Evolutionary conservation across 176 grass and related monocot species (phyloP), one percentile per base, ranked within the genome.

Genomic region (Microstegium vimineum): DNA sequence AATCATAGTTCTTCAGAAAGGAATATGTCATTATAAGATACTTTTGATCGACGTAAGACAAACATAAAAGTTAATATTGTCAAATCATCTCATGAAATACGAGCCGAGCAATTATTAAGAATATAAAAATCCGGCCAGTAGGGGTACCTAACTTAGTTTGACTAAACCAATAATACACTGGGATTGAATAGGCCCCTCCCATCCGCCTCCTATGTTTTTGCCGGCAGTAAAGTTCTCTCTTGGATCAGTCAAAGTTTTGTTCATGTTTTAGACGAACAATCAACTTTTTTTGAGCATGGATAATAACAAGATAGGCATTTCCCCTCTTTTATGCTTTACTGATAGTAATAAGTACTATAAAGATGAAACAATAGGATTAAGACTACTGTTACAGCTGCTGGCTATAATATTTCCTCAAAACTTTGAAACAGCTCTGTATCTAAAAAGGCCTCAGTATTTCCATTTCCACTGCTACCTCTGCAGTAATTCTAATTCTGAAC

Each of bases 1-100:
- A 72, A 46, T 16, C 27, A 64, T 64, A 17, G 14, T 64, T 64
- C 62, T 64, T 64, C 5, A 63, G 26, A 52, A 82, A 86, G 47
- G 73, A 25, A 61, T 33, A n/a, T 16, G 27, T 38, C 23, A 77
- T 66, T 28, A 68, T 10, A 82, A 77, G 28, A 77, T 36, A 6
- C n/a, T 69, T 69, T 69, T n/a, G 7, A 35, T 66, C 31, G 1
- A 16, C 15, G n/a, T 59, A 66, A 68, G 66, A 41, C 38, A 45
- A 81, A 45, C 20, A 59, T 72, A 72, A 51, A 51, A 4, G 41
- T 42, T 63, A 67, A 30, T 17, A 87, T 63, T 78, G 68, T 34
- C 40, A 30, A 82, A 68, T 43, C 46, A 78, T 93, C 77, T 81
- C 56, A 75, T 87, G 35, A 33, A 78, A 49, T 43, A 77, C 1